Conservation (phyloP, 192 early-diverging fungal species). For the Funneliformis geosporum region DNA sequence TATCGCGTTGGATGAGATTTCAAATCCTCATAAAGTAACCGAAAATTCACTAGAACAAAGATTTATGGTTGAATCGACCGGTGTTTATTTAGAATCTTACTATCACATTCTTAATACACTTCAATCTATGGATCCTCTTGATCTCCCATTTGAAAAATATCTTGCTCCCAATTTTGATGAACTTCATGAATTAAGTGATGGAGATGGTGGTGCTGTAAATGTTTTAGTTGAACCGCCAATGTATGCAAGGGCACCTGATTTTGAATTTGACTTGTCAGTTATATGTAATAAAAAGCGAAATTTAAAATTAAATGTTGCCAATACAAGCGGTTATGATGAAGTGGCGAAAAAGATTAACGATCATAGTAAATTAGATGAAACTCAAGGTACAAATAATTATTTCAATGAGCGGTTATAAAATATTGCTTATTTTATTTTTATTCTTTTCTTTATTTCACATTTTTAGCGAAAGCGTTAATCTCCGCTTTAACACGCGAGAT, state of each 20-base stretch:
- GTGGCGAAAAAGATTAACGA: constrained; percentile 11
- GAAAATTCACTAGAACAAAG: not conserved
- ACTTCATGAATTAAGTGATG: too few relatives aligned
- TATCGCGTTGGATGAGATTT: constrained; percentile 27
- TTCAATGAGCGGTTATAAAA: too few relatives aligned
- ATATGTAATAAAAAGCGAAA: constrained; percentile 12
- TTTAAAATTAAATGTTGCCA: constrained; percentile 22
- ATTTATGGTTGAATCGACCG: constrained; percentile 45
- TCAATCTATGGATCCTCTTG: constrained; percentile 34
- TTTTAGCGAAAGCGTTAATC: constrained; percentile 44
- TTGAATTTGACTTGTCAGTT: constrained; percentile 37
- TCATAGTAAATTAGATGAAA: constrained; percentile 47
- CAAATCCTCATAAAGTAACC: not conserved
- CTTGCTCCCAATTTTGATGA: constrained; percentile 32
- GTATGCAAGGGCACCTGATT: constrained; percentile 39
- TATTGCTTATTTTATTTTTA: too few relatives aligned
- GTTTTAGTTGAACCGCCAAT: constrained; percentile 36
- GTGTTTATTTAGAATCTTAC: constrained; percentile 43
- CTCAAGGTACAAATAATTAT: too few relatives aligned
- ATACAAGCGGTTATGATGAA: not conserved
- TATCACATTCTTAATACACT: constrained; percentile 42
- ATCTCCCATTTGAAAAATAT: constrained; percentile 44
- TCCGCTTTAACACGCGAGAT: constrained; percentile 50
- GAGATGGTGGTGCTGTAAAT: not conserved
- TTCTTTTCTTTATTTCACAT: not conserved